These are phyloP conservation scores for Halteria grandinella DNA, from an alignment of 73 alveolate species.

Conservation along the genomic window DNA sequence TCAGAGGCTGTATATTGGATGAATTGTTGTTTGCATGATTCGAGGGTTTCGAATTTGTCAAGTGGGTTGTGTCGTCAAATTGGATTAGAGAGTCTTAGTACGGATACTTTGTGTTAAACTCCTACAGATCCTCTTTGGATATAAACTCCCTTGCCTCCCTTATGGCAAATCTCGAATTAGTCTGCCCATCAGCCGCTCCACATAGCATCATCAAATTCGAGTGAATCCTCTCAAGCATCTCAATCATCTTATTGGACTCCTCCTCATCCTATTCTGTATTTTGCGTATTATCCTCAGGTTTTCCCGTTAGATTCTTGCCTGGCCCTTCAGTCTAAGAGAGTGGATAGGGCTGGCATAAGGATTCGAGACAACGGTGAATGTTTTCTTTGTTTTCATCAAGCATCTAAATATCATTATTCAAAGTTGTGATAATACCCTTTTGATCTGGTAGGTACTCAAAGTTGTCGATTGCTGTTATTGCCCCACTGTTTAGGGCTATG, in stretches of 20 bases:
- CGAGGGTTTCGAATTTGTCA: constrained; percentile 25
- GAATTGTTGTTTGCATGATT: constrained; percentile 2
- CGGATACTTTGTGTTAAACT: constrained; percentile 27
- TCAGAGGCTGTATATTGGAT: too few species aligned
- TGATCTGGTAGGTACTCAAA: constrained; percentile 11
- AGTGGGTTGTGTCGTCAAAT: constrained; percentile 28
- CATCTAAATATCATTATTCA: background rate
- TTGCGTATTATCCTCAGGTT: too few species aligned
- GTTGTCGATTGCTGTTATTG: background rate
- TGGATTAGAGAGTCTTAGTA: constrained; percentile 23
- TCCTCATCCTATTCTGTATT: too few species aligned
- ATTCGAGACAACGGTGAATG: constrained; percentile 21
- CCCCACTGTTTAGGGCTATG: background rate
- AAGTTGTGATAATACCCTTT: background rate
- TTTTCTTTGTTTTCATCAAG: constrained; percentile 30
- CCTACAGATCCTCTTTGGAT: constrained; percentile 37
- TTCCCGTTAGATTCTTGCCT: too few species aligned
- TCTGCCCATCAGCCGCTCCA: constrained; percentile 39
- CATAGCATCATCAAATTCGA: constrained; percentile 12
- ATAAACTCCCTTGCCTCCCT: constrained; percentile 29
- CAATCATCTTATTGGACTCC: too few species aligned
- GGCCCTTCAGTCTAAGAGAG: too few species aligned
- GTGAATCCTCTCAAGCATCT: constrained; percentile 18
- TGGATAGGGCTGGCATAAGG: too few species aligned
- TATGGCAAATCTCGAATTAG: constrained; percentile 39